Percentiles rank a stretch among this genome's conserved stretches.
Conservation (phyloP, 2,329 filamentous ascomycete species). For the Pleomassaria siparia region DNA sequence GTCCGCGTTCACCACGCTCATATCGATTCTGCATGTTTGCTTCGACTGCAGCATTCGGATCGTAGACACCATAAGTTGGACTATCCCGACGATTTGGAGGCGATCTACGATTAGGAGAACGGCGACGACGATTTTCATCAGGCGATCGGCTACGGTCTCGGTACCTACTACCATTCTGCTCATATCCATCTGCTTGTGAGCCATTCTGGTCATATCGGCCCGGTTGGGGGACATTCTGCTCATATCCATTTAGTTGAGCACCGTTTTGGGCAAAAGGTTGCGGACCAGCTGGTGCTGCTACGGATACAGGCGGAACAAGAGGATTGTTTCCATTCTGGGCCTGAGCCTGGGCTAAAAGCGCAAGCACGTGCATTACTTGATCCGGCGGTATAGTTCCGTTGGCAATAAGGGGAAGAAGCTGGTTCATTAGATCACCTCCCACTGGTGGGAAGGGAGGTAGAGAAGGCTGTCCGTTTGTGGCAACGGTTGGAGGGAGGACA, state of each 20-base stretch:
- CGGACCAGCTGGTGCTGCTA: conserved; percentile 19
- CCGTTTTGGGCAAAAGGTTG: conserved; percentile 16
- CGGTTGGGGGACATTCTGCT: background rate
- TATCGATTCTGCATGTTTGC: conserved; percentile 59
- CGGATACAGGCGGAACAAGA: conserved; percentile 28
- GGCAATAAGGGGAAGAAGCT: conserved; percentile 38
- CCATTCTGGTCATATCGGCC: conserved; percentile 23
- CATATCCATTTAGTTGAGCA: background rate
- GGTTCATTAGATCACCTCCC: conserved; percentile 30
- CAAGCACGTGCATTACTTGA: conserved; percentile 38
- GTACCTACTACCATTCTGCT: conserved; percentile 36
- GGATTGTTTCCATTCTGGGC: conserved; percentile 27
- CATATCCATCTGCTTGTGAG: conserved; percentile 28
- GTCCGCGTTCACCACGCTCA: conserved; percentile 58
- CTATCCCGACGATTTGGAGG: conserved; percentile 64
- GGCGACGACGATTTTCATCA: conserved; percentile 69
- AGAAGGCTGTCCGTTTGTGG: conserved; percentile 20
- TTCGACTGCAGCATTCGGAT: conserved; percentile 59
- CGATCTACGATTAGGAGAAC: conserved; percentile 56
- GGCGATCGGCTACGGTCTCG: conserved; percentile 52
- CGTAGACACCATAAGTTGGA: conserved; percentile 72
- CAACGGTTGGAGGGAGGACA: conserved; percentile 27
- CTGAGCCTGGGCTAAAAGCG: conserved; percentile 23
- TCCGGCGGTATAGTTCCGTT: conserved; percentile 35
- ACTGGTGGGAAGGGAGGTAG: conserved; percentile 26